These are phyloP conservation scores for Agaricus blazei DNA, from an alignment of 768 basidiomycete genomes.

Conservation along the genomic window DNA sequence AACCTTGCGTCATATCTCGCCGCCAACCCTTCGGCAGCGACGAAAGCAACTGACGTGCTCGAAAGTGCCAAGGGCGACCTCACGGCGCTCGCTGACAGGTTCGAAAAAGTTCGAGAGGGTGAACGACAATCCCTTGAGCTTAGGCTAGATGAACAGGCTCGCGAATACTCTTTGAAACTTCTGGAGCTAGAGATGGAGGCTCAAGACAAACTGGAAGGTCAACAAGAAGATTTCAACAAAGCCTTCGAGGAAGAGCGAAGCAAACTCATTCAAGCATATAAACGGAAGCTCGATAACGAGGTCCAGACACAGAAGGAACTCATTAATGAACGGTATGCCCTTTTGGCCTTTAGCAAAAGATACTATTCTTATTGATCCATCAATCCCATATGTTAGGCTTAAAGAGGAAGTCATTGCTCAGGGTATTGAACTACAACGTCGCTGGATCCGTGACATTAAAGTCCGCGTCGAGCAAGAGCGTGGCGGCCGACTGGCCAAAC, in stretches of 20 bases:
- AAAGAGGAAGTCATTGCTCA: slow-evolving; percentile 94
- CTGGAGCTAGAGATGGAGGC: slow-evolving; percentile 82
- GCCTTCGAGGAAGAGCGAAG: slow-evolving; percentile 75
- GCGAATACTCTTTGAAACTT: slow-evolving; percentile 77
- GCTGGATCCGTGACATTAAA: slow-evolving; percentile 97
- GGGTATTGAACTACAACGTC: slow-evolving; percentile 93
- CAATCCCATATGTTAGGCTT: slow-evolving; percentile 43
- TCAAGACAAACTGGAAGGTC: slow-evolving; percentile 78
- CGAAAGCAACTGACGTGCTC: slow-evolving; percentile 69
- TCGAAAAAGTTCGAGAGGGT: slow-evolving; percentile 75
- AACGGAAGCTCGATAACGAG: slow-evolving; percentile 82
- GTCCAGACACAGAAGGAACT: slow-evolving; percentile 84
- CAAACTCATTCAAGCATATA: slow-evolving; percentile 71
- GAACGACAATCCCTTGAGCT: slow-evolving; percentile 63
- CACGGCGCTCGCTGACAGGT: slow-evolving; percentile 65
- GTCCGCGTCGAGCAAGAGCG: slow-evolving; percentile 95
- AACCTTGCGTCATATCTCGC: slow-evolving; percentile 81
- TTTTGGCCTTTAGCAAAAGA: neutral
- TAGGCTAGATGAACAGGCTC: slow-evolving; percentile 75
- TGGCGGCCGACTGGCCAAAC: slow-evolving; percentile 89
- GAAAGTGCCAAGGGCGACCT: slow-evolving; percentile 80
- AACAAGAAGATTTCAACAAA: slow-evolving; percentile 82
- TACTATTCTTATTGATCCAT: neutral
- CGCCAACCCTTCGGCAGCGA: slow-evolving; percentile 60
- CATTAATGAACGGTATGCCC: slow-evolving; percentile 84